These are phyloP conservation scores for Oryza rufipogon DNA, from an alignment of 176 grass and related monocot species.

Conservation along the genomic window DNA sequence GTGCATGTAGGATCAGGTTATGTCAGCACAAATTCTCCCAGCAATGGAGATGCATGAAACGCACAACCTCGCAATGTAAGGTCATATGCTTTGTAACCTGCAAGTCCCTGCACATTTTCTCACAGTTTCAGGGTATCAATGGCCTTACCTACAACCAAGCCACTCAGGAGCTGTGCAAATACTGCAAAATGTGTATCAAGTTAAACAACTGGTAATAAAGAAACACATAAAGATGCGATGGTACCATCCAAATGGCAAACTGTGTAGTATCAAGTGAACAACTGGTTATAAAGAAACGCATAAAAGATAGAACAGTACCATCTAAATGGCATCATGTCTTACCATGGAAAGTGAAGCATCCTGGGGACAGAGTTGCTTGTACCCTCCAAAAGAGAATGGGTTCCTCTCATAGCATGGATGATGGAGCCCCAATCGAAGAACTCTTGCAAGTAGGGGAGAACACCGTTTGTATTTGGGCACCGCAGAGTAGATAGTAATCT, in stretches of 20 bases:
- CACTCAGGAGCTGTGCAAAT: not conserved
- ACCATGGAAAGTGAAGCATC: not conserved
- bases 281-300: not conserved
- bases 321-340: not conserved
- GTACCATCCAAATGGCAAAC: not conserved
- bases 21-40: not conserved
- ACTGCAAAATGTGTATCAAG: not conserved
- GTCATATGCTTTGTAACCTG: not conserved
- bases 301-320: not conserved
- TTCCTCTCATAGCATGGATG: not conserved
- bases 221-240: not conserved
- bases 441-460: not conserved
- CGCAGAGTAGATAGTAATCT: not conserved
- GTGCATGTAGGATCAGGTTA: not conserved
- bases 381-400: constrained; percentile 26
- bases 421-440: not conserved
- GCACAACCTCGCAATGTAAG: too few relatives aligned
- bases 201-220: not conserved
- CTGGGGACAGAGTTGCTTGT: not conserved
- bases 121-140: not conserved
- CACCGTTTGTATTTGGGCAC: not conserved
- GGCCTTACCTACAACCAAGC: too few relatives aligned
- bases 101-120: not conserved
- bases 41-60: not conserved
- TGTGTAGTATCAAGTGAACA: not conserved